These are phyloP conservation scores for Eucalyptus marginata DNA, from an alignment of 345 rosid species.

Conservation along the genomic window DNA sequence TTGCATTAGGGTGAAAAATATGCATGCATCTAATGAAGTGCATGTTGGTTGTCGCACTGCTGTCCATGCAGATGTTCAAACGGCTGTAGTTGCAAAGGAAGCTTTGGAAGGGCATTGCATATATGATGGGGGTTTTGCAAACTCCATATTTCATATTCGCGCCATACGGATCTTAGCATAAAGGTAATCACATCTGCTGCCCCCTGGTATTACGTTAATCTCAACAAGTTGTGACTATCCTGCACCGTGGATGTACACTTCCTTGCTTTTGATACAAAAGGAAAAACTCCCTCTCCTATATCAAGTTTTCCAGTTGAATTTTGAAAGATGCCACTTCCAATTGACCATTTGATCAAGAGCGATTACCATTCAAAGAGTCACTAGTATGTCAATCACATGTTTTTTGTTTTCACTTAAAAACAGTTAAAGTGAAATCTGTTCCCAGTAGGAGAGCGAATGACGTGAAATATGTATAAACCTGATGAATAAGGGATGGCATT, in stretches of 20 bases:
- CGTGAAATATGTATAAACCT: not conserved
- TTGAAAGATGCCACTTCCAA: not conserved
- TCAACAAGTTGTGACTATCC: not conserved
- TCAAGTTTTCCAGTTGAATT: not conserved
- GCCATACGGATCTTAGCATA: constrained; percentile 91
- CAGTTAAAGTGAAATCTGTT: not conserved
- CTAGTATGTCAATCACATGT: not conserved
- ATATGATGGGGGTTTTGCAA: constrained; percentile 98
- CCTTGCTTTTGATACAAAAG: not conserved
- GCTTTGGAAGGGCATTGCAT: constrained; percentile 99
- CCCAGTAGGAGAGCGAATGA: not conserved
- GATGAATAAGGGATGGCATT: not conserved
- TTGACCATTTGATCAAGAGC: not conserved
- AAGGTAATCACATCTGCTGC: constrained; percentile 31
- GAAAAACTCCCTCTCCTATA: not conserved
- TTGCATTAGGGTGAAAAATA: not conserved
- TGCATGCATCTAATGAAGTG: not conserved
- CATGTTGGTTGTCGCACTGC: not conserved
- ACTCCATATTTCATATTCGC: constrained; percentile 92
- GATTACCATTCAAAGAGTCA: not conserved
- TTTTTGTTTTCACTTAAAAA: not conserved
- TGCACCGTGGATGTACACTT: not conserved
- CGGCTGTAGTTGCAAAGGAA: constrained; percentile 88
- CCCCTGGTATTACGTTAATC: not conserved
- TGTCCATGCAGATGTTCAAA: constrained; percentile 63